Conservation (phyloP, 1,284 basidiomycete genomes). For the Ustilago xerochloae region DNA sequence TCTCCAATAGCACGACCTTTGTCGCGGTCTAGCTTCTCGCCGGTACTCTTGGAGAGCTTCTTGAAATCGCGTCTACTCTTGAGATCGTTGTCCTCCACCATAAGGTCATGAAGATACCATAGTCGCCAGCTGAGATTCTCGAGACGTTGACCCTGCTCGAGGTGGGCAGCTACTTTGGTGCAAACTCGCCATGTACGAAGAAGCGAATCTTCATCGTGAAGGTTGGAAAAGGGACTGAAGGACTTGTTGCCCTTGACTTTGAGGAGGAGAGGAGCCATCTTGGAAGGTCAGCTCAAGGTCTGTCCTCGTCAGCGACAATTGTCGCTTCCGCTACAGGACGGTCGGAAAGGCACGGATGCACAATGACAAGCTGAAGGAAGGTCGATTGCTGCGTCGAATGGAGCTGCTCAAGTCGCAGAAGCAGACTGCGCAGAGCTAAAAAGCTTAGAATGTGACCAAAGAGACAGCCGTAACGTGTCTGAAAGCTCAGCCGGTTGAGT, state of each 20-base stretch:
- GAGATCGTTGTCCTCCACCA: conserved; percentile 50
- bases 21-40: conserved; percentile 53
- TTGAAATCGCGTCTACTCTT: conserved; percentile 45
- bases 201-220: conserved; percentile 54
- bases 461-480: too few relatives aligned
- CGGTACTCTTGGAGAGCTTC: conserved; percentile 43
- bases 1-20: conserved; percentile 42
- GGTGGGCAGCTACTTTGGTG: conserved; percentile 55
- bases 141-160: conserved; percentile 60
- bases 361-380: not conserved
- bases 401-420: not conserved
- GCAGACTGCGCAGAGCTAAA: too few relatives aligned
- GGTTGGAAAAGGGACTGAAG: conserved; percentile 55
- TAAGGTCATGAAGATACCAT: conserved; percentile 55
- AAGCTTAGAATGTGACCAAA: too few relatives aligned
- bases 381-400: not conserved
- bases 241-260: conserved; percentile 59
- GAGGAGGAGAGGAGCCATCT: conserved; percentile 44
- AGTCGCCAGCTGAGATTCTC: conserved; percentile 60
- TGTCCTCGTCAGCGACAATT: not conserved
- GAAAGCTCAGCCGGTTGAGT: too few relatives aligned
- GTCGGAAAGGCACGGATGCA: not conserved
- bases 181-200: conserved; percentile 49
- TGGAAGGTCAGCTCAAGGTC: conserved; percentile 4
- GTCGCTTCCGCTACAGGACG: not conserved